Evolutionary conservation across 805 yeast genomes (phyloP).

Genomic region (Candida coquimbonensis): DNA sequence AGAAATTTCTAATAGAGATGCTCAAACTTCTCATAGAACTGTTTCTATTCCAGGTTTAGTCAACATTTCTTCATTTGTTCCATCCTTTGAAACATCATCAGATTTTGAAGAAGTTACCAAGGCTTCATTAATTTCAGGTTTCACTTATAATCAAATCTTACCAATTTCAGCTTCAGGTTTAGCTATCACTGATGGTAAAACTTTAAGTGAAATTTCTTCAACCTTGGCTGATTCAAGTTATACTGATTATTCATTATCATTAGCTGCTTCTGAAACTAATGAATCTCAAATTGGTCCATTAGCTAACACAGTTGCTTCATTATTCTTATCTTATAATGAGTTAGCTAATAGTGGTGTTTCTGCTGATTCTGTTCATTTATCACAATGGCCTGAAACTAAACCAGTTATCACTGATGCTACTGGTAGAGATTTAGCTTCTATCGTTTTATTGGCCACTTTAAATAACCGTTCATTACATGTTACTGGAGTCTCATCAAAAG

Average conservation of each 20-base stretch:
- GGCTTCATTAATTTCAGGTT: slow-evolving; percentile 75
- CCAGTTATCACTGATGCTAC: slow-evolving; percentile 90
- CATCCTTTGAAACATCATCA: slow-evolving; percentile 45
- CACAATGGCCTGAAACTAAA: slow-evolving; percentile 76
- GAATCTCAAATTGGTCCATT: slow-evolving; percentile 54
- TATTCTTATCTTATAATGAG: slow-evolving; percentile 76
- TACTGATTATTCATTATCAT: slow-evolving; percentile 77
- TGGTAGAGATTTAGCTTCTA: slow-evolving; percentile 89
- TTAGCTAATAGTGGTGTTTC: slow-evolving; percentile 60
- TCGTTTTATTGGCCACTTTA: slow-evolving; percentile 80
- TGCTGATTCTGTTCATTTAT: slow-evolving; percentile 72
- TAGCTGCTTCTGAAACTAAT: slow-evolving; percentile 76
- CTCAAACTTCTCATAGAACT: slow-evolving; percentile 85
- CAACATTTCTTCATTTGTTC: slow-evolving; percentile 73
- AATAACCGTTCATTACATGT: slow-evolving; percentile 82
- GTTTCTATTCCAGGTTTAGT: slow-evolving; percentile 81
- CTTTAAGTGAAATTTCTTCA: slow-evolving; percentile 55
- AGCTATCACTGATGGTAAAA: slow-evolving; percentile 54
- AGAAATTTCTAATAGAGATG: slow-evolving; percentile 70
- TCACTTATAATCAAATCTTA: slow-evolving; percentile 75
- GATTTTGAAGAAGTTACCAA: slow-evolving; percentile 66
- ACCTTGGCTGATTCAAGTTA: slow-evolving; percentile 50
- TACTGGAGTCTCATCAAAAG: slow-evolving; percentile 74
- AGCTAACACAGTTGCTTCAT: slow-evolving; percentile 62
- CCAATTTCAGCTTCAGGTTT: slow-evolving; percentile 65